Conservation (phyloP, 148 eudicot genomes). For the Fagopyrum homotropicum region DNA sequence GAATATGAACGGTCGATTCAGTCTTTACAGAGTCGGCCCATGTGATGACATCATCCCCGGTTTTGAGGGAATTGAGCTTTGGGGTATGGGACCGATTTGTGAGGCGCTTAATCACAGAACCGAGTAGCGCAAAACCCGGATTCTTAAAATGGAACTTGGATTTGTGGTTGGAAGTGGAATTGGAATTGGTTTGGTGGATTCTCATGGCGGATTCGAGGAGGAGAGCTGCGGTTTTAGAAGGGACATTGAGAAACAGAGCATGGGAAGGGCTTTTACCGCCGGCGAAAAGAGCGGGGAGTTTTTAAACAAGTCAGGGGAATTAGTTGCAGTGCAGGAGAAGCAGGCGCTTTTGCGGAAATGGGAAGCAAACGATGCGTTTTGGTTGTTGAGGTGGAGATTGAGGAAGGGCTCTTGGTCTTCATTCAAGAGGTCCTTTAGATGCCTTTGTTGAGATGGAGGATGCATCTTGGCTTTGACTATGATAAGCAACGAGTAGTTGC, state of each 20-base stretch:
- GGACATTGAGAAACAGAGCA: slow-evolving; percentile 52
- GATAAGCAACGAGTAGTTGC: no score
- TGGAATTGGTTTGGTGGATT: slow-evolving; percentile 35
- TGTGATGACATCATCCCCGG: slow-evolving; percentile 6
- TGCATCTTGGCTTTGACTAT: background rate
- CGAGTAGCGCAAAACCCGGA: slow-evolving; percentile 45
- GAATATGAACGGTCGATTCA: background rate
- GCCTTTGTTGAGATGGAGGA: slow-evolving; percentile 21
- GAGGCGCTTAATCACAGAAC: slow-evolving; percentile 44
- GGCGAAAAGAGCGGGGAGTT: slow-evolving; percentile 52
- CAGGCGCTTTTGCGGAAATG: slow-evolving; percentile 50
- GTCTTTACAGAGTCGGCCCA: background rate
- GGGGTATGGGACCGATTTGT: slow-evolving; percentile 26
- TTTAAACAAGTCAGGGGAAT: background rate
- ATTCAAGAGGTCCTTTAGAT: slow-evolving; percentile 54
- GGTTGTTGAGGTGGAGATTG: slow-evolving; percentile 19
- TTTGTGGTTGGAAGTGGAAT: slow-evolving; percentile 15
- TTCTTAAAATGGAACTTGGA: slow-evolving; percentile 31
- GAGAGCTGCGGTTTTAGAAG: slow-evolving; percentile 55
- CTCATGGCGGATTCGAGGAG: slow-evolving; percentile 65
- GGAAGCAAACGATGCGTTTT: slow-evolving; percentile 23
- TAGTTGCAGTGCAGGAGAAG: slow-evolving; percentile 26
- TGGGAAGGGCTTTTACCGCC: slow-evolving; percentile 15
- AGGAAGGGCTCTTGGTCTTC: slow-evolving; percentile 94
- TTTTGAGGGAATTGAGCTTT: slow-evolving; percentile 11